Evolutionary conservation across 495 filamentous ascomycete genomes (phyloP).

Genomic region (Tuber borchii): DNA sequence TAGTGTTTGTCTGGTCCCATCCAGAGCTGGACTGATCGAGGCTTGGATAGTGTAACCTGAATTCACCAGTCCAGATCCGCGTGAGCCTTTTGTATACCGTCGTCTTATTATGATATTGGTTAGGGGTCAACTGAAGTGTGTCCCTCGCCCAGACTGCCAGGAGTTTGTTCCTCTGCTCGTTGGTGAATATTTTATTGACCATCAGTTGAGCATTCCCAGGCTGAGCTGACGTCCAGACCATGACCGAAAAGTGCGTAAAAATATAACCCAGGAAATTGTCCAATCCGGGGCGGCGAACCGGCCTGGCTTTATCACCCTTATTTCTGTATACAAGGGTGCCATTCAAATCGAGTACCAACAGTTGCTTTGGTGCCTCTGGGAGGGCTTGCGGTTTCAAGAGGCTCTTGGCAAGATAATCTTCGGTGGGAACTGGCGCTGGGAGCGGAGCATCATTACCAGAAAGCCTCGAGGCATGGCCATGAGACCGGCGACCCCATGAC

Average conservation of each 20-base stretch:
- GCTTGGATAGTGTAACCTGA: slow-evolving; percentile 51
- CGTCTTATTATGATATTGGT: slow-evolving; percentile 62
- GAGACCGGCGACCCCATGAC: not conserved
- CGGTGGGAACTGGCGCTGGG: slow-evolving; percentile 44
- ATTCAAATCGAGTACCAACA: slow-evolving; percentile 87
- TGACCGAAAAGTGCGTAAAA: slow-evolving; percentile 62
- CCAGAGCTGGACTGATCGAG: slow-evolving; percentile 9
- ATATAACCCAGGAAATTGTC: slow-evolving; percentile 60
- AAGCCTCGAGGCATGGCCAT: not conserved
- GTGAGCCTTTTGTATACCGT: slow-evolving; percentile 83
- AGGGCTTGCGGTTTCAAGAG: slow-evolving; percentile 32
- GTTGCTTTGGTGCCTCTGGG: slow-evolving; percentile 47
- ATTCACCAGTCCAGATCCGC: slow-evolving; percentile 58
- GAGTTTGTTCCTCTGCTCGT: slow-evolving; percentile 46
- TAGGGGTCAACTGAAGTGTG: slow-evolving; percentile 57
- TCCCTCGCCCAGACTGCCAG: slow-evolving; percentile 76
- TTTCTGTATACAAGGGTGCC: slow-evolving; percentile 74
- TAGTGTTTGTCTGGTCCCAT: slow-evolving; percentile 81
- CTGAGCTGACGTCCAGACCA: slow-evolving; percentile 85
- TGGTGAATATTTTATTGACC: slow-evolving; percentile 51
- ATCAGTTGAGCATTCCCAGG: slow-evolving; percentile 62
- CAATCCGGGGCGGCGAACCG: slow-evolving; percentile 55
- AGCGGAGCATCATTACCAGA: not conserved
- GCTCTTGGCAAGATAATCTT: slow-evolving; percentile 44
- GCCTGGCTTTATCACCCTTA: slow-evolving; percentile 13